Evolutionary conservation across 2,329 filamentous ascomycete species (phyloP), one percentile per base, ranked within the genome.

Genomic region (Tolypocladium endophyticum): DNA sequence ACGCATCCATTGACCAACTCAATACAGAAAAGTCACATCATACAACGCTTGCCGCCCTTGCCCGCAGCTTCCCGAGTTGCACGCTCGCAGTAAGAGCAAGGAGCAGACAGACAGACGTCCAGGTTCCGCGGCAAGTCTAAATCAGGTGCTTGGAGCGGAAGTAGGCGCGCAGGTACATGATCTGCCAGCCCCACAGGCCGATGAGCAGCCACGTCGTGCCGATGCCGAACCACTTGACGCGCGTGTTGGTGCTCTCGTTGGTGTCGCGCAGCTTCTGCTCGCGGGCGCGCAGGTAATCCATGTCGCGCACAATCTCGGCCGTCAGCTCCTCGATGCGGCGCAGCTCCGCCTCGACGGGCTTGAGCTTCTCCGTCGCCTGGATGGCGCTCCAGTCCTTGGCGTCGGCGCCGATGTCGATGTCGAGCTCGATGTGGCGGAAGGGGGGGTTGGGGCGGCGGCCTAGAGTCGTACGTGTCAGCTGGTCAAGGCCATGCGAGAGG

Each of bases 181-280:
- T 90, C 85, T 99, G 94, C 94, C 94, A 99, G 50, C 80, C 92
- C 74, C 94, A 96, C 68, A 99, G 80, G 39, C 85, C 90, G 66
- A 97, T 81, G 67, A 99, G 79, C 81, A 97, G 87, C 63, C 91
- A 88, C 78, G 96, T 97, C 35, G 93, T 97, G 65, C 87, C 86
- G 73, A 97, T 87, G 56, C 93, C 93, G 76, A 99, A 99, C 92
- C 91, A 97, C 81, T 97, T 99, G 70, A 99, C 94, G 61, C 94
- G 86, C 77, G 89, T 94, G 78, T 99, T 99, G 66, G 94, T 99
- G 81, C 93, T 97, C 87, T 99, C 94, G 76, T 99, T 99, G 67
- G 94, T 99, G 78, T 99, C 93, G 73, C 94, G 84, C 68, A 99
- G 83, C 81, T 91, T 96, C 84, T 96, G 92, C 81, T 99, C 94